A percentile compares a stretch with the other conserved stretches of the same genome.
Evolutionary conservation across 108 stramenopile genomes (phyloP).

Genomic region (Fragilariopsis cylindrus): DNA sequence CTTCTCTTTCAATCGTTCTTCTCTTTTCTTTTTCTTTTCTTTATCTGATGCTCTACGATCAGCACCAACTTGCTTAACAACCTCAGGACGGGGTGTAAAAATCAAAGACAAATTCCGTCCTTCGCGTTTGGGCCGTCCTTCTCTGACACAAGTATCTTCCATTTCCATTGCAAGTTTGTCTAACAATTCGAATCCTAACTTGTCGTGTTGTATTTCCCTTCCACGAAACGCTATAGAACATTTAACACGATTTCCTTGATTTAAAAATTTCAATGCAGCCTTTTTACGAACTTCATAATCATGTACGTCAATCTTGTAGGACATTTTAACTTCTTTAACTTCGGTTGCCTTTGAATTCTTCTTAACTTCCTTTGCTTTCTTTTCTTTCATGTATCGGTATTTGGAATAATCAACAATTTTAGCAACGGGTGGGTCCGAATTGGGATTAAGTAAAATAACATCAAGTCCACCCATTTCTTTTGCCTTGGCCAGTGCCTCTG

Average conservation of each 20-base stretch:
- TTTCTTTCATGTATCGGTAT: constrained; percentile 89
- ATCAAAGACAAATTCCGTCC: constrained; percentile 72
- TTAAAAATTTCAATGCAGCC: constrained; percentile 84
- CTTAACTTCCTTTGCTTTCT: constrained; percentile 92
- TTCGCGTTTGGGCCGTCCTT: constrained; percentile 75
- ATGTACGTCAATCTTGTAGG: constrained; percentile 94
- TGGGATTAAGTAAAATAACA: constrained; percentile 85
- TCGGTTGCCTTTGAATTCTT: constrained; percentile 94
- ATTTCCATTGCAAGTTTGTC: constrained; percentile 68
- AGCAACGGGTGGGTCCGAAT: constrained; percentile 93
- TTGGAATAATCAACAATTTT: constrained; percentile 96
- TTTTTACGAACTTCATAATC: constrained; percentile 91
- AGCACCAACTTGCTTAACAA: constrained; percentile 76
- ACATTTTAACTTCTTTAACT: constrained; percentile 96
- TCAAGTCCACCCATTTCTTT: constrained; percentile 85
- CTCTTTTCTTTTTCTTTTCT: constrained; percentile 72
- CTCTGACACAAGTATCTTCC: constrained; percentile 52
- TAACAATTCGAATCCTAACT: constrained; percentile 73
- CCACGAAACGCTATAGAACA: constrained; percentile 82
- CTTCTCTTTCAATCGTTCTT: constrained; percentile 3
- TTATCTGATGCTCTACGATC: constrained; percentile 66
- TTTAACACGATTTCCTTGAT: constrained; percentile 88
- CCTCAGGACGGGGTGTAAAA: constrained; percentile 72
- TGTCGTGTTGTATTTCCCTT: constrained; percentile 79
- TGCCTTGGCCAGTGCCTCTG: constrained; percentile 87